Evolutionary conservation across 176 grass and related monocot species (phyloP).

Genomic region (Bothriochloa decipiens): DNA sequence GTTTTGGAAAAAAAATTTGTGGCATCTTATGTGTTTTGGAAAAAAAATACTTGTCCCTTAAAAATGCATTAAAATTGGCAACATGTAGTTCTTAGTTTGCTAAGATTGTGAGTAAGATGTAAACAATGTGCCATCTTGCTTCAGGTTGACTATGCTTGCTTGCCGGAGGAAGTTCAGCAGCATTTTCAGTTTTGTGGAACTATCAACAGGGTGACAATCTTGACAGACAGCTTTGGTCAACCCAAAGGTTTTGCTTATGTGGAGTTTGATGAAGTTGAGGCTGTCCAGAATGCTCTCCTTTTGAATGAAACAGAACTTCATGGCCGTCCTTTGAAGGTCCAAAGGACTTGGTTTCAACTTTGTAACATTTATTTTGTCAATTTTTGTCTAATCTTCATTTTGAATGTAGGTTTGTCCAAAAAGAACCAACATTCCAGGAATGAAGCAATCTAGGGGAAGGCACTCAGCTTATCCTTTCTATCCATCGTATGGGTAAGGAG

Average conservation of each 20-base stretch:
- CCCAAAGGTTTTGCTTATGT: conserved; percentile 85
- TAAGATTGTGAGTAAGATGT: conserved; percentile 8
- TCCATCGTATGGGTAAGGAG: conserved; percentile 65
- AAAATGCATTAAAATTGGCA: background rate
- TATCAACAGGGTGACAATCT: conserved; percentile 75
- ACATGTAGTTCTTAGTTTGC: conserved; percentile 1
- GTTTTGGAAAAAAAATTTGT: background rate
- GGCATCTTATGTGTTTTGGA: background rate
- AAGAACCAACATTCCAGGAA: conserved; percentile 84
- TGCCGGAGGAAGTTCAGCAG: conserved; percentile 73
- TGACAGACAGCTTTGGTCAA: conserved; percentile 67
- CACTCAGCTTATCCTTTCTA: conserved; percentile 47
- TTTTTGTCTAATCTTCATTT: background rate
- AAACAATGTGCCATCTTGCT: conserved; percentile 32
- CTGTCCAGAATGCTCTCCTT: conserved; percentile 71
- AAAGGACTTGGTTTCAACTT: conserved; percentile 19
- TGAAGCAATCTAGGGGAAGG: conserved; percentile 65
- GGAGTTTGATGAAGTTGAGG: conserved; percentile 71
- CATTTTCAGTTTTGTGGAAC: conserved; percentile 82
- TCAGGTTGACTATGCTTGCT: conserved; percentile 79
- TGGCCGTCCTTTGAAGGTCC: conserved; percentile 68
- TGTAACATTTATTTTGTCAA: background rate
- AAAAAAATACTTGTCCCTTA: background rate
- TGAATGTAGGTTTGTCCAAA: conserved; percentile 63
- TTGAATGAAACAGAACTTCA: conserved; percentile 72